Evolutionary conservation across 2,329 filamentous ascomycete species (phyloP), one percentile per base, ranked within the genome.

Genomic region (Hirsutella minnesotensis): DNA sequence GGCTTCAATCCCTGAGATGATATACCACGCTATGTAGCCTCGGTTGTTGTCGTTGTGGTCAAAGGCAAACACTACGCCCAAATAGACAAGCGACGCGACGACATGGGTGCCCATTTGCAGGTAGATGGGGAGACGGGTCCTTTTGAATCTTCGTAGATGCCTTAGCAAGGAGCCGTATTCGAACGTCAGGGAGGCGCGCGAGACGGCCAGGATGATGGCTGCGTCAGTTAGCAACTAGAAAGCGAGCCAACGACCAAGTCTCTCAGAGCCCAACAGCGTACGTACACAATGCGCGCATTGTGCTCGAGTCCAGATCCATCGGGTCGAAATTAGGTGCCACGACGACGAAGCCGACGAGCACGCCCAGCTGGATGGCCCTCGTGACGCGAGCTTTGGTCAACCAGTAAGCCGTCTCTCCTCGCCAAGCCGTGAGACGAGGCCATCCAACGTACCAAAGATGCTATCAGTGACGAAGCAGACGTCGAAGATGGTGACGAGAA

Each of bases 271-370:
- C 22, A 13, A 1, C 5, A 35, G 10, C 12, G 10, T 4, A 44
- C 61, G n/a, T 51, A 65, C 63, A 68, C 61, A 68, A 63, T 7
- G 60, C 59, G 39, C 55, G 55, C 55, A 68, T 67, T 1, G 63
- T 62, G 16, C 52, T 46, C 19, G 52, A 41, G 9, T 64, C 51
- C 47, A 69, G 65, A 10, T 64, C 46, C 2, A 53, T 47, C 0
- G 66, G 63, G 12, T 64, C 56, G 39, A 70, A 70, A 36, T 62
- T 63, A 9, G 66, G 65, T 1, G 75, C 77, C 5, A 79, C 70
- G 27, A 79, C 73, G 5, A 77, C 75, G 48, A 83, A 81, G 2
- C 75, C 77, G 35, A 80, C 68, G 72, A 83, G 78, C 34, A 77
- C 72, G 22, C 71, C 77, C 5, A 83, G 72, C 49, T 83, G 77